phyloP scores from a whole-genome alignment of 2,329 filamentous ascomycete genomes.

The Chrysoporthe cubensis region DNA sequence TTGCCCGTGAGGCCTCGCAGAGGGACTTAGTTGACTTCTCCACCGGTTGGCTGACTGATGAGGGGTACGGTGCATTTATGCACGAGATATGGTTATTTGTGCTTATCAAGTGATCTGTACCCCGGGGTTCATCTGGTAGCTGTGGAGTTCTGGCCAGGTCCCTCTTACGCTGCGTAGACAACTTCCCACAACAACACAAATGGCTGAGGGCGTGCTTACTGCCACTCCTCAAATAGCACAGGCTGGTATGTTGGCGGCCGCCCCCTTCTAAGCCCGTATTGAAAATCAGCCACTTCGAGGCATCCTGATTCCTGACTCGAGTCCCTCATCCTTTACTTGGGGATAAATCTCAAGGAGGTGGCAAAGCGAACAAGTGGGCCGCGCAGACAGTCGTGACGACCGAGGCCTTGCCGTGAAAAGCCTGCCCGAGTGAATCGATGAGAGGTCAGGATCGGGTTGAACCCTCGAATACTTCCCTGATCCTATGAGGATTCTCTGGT shows the following conservation, averaged over 20 bases:
- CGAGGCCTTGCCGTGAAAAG: neutral
- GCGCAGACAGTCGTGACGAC: neutral
- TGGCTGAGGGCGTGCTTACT: neutral
- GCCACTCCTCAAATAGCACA: neutral
- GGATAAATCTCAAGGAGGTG: neutral
- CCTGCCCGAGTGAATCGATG: neutral
- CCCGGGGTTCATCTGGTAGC: neutral
- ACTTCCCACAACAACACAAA: neutral
- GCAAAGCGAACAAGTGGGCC: neutral
- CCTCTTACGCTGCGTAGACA: neutral
- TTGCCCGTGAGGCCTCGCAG: neutral
- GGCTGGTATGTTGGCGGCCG: neutral
- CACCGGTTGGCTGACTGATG: neutral
- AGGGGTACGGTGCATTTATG: neutral
- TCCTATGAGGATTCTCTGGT: neutral
- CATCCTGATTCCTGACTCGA: neutral
- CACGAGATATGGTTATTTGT: slow-evolving; percentile 4
- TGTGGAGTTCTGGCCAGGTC: neutral
- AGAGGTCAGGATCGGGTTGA: neutral
- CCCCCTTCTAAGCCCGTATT: neutral
- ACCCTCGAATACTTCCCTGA: neutral
- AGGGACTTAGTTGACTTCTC: neutral
- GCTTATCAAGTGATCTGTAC: neutral
- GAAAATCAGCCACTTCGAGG: neutral
- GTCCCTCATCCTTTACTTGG: neutral